A percentile compares a stretch with the other conserved stretches of the same genome.
phyloP scores from a whole-genome alignment of 2,329 filamentous ascomycete species.

The Neonectria faginata region DNA sequence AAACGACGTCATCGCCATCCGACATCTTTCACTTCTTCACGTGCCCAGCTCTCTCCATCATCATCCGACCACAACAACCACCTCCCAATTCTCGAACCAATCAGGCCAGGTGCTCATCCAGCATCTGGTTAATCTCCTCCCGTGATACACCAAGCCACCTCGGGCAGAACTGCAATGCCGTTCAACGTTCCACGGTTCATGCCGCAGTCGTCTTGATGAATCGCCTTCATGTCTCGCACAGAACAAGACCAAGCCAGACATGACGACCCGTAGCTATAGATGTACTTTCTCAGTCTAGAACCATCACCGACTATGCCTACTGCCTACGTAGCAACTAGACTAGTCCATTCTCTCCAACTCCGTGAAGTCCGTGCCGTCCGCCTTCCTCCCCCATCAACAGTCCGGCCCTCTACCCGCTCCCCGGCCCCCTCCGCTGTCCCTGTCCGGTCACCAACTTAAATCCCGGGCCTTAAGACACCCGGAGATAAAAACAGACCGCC shows the following conservation, averaged over 20 bases:
- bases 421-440: neutral
- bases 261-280: neutral
- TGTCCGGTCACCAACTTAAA: constrained; percentile 6
- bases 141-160: neutral
- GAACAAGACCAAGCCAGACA: neutral
- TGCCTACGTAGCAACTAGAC: neutral
- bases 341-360: neutral
- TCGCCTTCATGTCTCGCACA: neutral
- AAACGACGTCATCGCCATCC: neutral
- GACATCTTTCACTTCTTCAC: neutral
- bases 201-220: neutral
- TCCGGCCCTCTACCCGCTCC: constrained; percentile 6
- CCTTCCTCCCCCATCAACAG: neutral
- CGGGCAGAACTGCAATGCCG: too few species aligned
- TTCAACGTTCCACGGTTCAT: too few species aligned
- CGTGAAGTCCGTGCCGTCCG: neutral
- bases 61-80: constrained; percentile 14
- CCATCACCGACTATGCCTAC: neutral
- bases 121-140: neutral
- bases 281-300: too few species aligned
- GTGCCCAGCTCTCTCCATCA: neutral
- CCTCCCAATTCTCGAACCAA: neutral
- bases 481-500: constrained; percentile 18
- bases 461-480: constrained; percentile 4
- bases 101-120: constrained; percentile 13